Conservation (phyloP, 1,284 basidiomycete species). For the Cryptococcus depauperatus region DNA sequence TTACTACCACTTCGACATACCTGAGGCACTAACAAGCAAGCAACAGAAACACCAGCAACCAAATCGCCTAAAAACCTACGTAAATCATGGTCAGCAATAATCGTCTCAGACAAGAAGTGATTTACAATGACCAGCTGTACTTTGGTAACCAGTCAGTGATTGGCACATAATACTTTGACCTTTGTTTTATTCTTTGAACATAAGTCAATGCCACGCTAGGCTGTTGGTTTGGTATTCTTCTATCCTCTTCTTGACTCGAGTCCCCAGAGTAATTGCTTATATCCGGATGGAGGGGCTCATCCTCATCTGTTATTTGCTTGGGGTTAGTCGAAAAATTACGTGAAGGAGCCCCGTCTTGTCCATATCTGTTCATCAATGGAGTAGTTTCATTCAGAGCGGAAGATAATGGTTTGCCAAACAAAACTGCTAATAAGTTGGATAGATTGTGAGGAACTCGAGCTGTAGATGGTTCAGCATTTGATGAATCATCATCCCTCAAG, state of each 20-base stretch:
- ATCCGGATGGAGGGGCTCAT: background rate
- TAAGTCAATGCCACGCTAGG: slow-evolving; percentile 2
- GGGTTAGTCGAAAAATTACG: slow-evolving; percentile 4
- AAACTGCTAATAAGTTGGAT: too few relatives aligned
- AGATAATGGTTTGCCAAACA: too few relatives aligned
- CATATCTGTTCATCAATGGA: too few relatives aligned
- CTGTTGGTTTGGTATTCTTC: slow-evolving; percentile 3
- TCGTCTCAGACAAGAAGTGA: slow-evolving; percentile 7
- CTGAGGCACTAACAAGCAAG: slow-evolving; percentile 83
- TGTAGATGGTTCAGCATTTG: too few relatives aligned
- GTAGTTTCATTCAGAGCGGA: too few relatives aligned
- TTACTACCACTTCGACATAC: slow-evolving; percentile 34
- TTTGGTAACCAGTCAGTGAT: slow-evolving; percentile 67
- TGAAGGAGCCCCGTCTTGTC: background rate
- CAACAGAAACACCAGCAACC: slow-evolving; percentile 71
- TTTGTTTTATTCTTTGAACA: slow-evolving; percentile 36
- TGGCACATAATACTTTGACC: slow-evolving; percentile 45
- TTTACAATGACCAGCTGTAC: slow-evolving; percentile 65
- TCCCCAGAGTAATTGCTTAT: too few relatives aligned
- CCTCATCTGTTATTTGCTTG: background rate
- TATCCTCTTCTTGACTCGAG: background rate
- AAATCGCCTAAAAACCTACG: slow-evolving; percentile 68
- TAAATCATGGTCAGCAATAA: slow-evolving; percentile 1
- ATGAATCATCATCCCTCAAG: too few relatives aligned
- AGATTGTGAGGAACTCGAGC: too few relatives aligned